Conservation (phyloP, 257 asterid genomes). For the Solanum infundibuliforme region DNA sequence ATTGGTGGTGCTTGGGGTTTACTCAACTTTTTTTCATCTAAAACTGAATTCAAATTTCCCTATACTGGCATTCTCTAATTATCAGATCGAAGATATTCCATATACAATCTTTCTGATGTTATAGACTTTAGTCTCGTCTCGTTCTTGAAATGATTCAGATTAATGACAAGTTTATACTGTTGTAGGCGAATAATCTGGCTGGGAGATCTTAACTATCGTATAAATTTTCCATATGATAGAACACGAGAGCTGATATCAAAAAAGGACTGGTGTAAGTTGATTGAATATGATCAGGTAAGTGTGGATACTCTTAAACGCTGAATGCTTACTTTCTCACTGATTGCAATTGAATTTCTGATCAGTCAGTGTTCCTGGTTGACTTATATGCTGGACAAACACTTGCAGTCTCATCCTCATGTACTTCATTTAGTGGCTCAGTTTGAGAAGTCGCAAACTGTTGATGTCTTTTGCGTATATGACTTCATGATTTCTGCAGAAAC, state of each 20-base stretch:
- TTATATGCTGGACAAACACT: not conserved
- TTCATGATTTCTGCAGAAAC: not conserved
- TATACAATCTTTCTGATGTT: not conserved
- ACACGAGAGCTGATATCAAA: conserved; percentile 59
- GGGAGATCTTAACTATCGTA: conserved; percentile 90
- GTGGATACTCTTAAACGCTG: not conserved
- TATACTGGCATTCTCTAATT: not conserved
- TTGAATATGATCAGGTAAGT: conserved; percentile 68
- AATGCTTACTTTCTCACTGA: not conserved
- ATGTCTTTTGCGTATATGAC: not conserved
- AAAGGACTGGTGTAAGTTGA: conserved; percentile 62
- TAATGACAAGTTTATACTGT: not conserved
- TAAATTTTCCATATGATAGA: conserved; percentile 63
- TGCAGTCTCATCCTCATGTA: not conserved
- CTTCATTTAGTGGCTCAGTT: not conserved
- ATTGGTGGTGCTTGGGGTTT: not conserved
- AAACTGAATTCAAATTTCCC: not conserved
- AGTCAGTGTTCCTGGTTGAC: conserved; percentile 1
- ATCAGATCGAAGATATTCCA: not conserved
- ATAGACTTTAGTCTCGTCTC: not conserved
- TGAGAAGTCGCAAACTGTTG: not conserved
- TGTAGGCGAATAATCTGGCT: conserved; percentile 91
- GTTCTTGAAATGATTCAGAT: not conserved
- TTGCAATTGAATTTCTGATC: not conserved
- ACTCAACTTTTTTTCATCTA: not conserved